Evolutionary conservation across 2,329 filamentous ascomycete species (phyloP).

Genomic region (Fusarium liriodendri): DNA sequence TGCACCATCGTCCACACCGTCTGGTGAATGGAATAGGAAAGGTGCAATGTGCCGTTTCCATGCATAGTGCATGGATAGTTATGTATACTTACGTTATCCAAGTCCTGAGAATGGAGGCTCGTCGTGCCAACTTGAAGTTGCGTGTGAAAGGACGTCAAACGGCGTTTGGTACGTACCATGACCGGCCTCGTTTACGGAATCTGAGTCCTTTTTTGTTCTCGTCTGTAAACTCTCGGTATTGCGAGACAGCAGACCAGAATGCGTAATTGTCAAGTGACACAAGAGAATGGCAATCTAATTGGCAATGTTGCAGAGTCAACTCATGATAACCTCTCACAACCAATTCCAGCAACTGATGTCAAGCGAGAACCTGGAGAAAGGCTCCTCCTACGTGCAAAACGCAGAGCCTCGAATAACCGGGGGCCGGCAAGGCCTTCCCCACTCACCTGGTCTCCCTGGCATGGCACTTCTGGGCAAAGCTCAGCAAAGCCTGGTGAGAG

Average conservation of each 20-base stretch:
- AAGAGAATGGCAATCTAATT: neutral
- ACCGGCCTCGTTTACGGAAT: neutral
- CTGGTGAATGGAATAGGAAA: conserved; percentile 34
- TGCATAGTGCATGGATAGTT: conserved; percentile 29
- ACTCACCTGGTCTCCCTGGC: conserved; percentile 12
- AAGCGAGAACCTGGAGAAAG: conserved; percentile 38
- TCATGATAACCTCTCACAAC: conserved; percentile 1
- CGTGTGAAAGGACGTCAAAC: conserved; percentile 1
- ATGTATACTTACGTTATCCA: conserved; percentile 38
- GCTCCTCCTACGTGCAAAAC: conserved; percentile 28
- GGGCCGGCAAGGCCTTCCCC: conserved; percentile 33
- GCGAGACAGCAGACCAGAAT: neutral
- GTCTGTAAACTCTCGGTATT: neutral
- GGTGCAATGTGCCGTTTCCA: conserved; percentile 27
- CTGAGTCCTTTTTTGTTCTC: neutral
- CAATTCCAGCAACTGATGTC: conserved; percentile 28
- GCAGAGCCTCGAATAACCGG: conserved; percentile 52
- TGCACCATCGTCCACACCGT: conserved; percentile 36
- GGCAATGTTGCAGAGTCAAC: conserved; percentile 15
- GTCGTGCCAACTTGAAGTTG: conserved; percentile 20
- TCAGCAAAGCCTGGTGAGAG: conserved; percentile 13
- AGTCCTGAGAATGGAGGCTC: conserved; percentile 25
- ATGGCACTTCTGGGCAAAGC: conserved; percentile 22
- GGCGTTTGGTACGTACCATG: neutral
- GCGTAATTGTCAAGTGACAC: neutral